These are phyloP conservation scores for Colletotrichum tabaci DNA, from an alignment of 2,329 filamentous ascomycete species.

Conservation along the genomic window DNA sequence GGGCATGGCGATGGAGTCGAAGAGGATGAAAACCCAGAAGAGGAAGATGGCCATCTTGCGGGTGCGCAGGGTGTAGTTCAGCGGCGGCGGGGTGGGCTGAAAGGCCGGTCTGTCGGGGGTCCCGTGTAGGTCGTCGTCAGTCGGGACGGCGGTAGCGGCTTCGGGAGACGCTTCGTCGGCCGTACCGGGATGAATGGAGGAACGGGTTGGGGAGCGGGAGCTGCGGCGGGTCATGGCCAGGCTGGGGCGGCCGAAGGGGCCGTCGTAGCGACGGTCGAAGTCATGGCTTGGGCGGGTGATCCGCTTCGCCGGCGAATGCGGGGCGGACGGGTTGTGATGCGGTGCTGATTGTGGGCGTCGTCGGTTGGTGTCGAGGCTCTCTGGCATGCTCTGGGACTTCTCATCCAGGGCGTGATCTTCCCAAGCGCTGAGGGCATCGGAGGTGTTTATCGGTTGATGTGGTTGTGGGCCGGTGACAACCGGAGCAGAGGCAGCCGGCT, in stretches of 20 bases:
- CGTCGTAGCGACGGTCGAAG: slow-evolving; percentile 41
- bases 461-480: not conserved
- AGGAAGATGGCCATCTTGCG: slow-evolving; percentile 69
- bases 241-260: slow-evolving; percentile 38
- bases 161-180: not conserved
- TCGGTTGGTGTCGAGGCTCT: not conserved
- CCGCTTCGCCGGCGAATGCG: not conserved
- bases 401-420: slow-evolving; percentile 2
- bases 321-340: not conserved
- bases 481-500: not conserved
- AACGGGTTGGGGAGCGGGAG: slow-evolving; percentile 11
- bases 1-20: slow-evolving; percentile 72
- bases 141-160: not conserved
- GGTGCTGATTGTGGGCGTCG: slow-evolving; percentile 7
- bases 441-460: not conserved
- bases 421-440: not conserved
- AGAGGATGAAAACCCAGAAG: slow-evolving; percentile 72
- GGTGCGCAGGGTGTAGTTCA: slow-evolving; percentile 43
- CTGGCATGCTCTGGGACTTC: slow-evolving; percentile 19
- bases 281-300: slow-evolving; percentile 32
- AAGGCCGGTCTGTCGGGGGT: slow-evolving; percentile 7
- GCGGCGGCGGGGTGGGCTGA: slow-evolving; percentile 35
- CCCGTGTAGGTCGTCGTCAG: not conserved
- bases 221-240: slow-evolving; percentile 21
- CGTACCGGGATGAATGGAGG: not conserved